A percentile compares a stretch with the other conserved stretches of the same genome.
Evolutionary conservation across 1,139 yeast genomes (phyloP).

Genomic region (Debaryomycetaceae sp.): DNA sequence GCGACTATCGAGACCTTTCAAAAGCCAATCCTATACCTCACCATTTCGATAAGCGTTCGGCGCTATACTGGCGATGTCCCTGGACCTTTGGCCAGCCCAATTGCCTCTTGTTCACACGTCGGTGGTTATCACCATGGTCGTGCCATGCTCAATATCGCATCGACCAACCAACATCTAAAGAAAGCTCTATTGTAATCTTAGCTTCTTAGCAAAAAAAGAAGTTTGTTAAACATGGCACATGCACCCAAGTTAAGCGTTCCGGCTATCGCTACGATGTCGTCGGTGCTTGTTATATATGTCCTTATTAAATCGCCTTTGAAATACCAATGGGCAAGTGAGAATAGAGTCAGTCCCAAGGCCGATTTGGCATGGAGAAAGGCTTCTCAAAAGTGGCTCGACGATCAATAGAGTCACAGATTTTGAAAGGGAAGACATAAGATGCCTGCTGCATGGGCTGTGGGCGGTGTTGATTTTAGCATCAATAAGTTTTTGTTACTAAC

Average conservation of each 20-base stretch:
- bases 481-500: no score
- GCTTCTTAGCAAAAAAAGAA: background rate
- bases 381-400: constrained; percentile 45
- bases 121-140: constrained; percentile 1
- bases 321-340: constrained; percentile 40
- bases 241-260: constrained; percentile 41
- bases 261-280: constrained; percentile 45
- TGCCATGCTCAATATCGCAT: constrained; percentile 1
- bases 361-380: constrained; percentile 53
- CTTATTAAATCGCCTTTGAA: constrained; percentile 45
- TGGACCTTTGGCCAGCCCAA: no score
- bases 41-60: no score
- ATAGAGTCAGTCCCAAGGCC: constrained; percentile 47
- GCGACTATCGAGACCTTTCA: no score
- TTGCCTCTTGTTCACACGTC: no score
- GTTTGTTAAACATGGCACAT: constrained; percentile 28
- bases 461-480: background rate
- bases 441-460: background rate
- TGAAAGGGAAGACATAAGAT: no score
- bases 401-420: constrained; percentile 10
- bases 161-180: constrained; percentile 10
- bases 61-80: no score
- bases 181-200: constrained; percentile 1
- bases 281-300: constrained; percentile 39
- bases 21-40: no score